These are phyloP conservation scores for Septoria petroselini DNA, from an alignment of 2,329 filamentous ascomycete genomes.

Conservation along the genomic window DNA sequence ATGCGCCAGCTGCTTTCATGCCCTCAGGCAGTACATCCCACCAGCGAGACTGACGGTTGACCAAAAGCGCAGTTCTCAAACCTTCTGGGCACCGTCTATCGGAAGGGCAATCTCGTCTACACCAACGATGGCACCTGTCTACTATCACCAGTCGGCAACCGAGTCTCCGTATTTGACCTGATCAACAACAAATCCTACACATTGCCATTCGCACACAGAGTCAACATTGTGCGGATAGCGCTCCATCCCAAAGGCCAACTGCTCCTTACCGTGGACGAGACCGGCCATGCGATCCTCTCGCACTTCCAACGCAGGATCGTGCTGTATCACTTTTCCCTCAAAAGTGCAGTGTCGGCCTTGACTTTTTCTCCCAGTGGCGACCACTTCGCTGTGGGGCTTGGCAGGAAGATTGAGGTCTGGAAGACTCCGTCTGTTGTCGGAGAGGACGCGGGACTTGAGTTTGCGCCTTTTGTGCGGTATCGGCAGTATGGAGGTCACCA, in stretches of 20 bases:
- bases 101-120: slow-evolving; percentile 94
- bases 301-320: slow-evolving; percentile 82
- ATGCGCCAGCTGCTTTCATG: slow-evolving; percentile 30
- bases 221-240: slow-evolving; percentile 84
- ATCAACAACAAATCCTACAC: slow-evolving; percentile 91
- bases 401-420: slow-evolving; percentile 90
- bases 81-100: slow-evolving; percentile 95
- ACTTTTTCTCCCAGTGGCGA: slow-evolving; percentile 87
- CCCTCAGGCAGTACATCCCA: slow-evolving; percentile 3
- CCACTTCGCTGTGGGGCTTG: slow-evolving; percentile 85
- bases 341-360: slow-evolving; percentile 74
- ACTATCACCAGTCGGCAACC: slow-evolving; percentile 92
- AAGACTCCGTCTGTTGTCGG: slow-evolving; percentile 81
- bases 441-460: slow-evolving; percentile 78
- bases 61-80: slow-evolving; percentile 76
- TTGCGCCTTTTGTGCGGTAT: slow-evolving; percentile 89
- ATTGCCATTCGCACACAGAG: slow-evolving; percentile 85
- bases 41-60: slow-evolving; percentile 21
- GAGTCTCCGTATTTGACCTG: slow-evolving; percentile 92
- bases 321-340: slow-evolving; percentile 95
- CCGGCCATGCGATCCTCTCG: slow-evolving; percentile 88
- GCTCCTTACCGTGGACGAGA: slow-evolving; percentile 87
- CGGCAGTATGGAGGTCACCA: slow-evolving; percentile 85
- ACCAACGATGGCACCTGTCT: slow-evolving; percentile 94
- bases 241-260: slow-evolving; percentile 89